Evolutionary conservation across 495 filamentous ascomycete species (phyloP).

Genomic region (Daldinia bambusicola): DNA sequence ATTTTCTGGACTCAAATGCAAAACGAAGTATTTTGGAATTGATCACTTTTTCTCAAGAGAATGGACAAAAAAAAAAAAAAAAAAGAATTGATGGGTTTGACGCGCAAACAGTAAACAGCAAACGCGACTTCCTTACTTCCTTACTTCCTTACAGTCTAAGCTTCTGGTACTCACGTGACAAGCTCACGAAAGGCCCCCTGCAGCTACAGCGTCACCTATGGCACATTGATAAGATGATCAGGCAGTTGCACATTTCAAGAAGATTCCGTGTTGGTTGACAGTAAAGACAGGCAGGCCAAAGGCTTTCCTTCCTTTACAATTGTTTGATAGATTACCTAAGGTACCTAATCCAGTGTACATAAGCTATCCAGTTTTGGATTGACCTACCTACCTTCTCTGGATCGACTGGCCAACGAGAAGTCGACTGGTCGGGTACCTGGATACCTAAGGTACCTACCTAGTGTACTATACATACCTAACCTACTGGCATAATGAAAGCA

Average conservation of each 20-base stretch:
- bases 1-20: not conserved
- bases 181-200: not conserved
- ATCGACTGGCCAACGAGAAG: slow-evolving; percentile 14
- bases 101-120: slow-evolving; percentile 1
- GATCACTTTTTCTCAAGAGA: not conserved
- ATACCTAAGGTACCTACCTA: too few relatives aligned
- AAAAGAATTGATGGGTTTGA: not conserved
- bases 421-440: too few relatives aligned
- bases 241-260: not conserved
- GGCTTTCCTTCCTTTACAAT: not conserved
- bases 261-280: not conserved
- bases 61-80: not conserved
- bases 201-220: not conserved
- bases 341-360: not conserved
- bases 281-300: not conserved
- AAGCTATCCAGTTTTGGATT: not conserved
- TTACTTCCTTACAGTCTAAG: not conserved
- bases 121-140: not conserved
- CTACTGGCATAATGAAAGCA: slow-evolving; percentile 1
- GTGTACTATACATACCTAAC: not conserved
- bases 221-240: not conserved
- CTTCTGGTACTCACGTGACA: slow-evolving; percentile 1
- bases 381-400: slow-evolving; percentile 28
- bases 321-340: too few relatives aligned
- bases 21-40: not conserved